Evolutionary conservation across 208 protist genomes (phyloP).

Genomic region (Crithidia thermophila): DNA sequence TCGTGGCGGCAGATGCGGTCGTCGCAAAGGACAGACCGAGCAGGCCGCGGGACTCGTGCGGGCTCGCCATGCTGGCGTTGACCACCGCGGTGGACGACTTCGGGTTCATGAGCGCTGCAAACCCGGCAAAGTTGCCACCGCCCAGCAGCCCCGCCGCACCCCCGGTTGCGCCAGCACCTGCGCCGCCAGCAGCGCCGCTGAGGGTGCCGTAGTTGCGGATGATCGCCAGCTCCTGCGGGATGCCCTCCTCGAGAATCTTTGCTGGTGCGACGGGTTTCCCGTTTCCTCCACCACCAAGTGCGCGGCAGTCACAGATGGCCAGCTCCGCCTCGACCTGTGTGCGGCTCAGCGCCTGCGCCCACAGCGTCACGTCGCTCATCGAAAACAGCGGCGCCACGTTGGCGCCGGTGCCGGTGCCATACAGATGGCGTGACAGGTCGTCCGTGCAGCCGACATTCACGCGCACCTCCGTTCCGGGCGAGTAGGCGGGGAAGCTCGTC

Average conservation of each 20-base stretch:
- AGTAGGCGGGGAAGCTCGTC: conserved; percentile 50
- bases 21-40: conserved; percentile 13
- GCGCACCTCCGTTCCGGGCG: conserved; percentile 43
- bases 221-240: conserved; percentile 48
- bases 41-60: conserved; percentile 12
- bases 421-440: conserved; percentile 13
- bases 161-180: neutral
- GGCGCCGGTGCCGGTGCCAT: conserved; percentile 27
- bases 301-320: conserved; percentile 30
- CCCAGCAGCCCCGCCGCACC: conserved; percentile 6
- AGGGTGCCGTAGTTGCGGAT: neutral
- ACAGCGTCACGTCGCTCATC: conserved; percentile 69
- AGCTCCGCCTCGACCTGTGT: conserved; percentile 74
- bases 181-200: neutral
- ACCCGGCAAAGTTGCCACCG: conserved; percentile 15
- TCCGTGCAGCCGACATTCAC: conserved; percentile 63
- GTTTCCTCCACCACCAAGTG: neutral
- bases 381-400: conserved; percentile 58
- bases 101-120: conserved; percentile 10
- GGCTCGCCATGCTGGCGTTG: conserved; percentile 10
- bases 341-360: conserved; percentile 67
- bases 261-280: neutral
- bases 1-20: neutral
- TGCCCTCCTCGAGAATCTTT: conserved; percentile 58
- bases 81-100: neutral